Base-by-base conservation (phyloP, 202 grass and related monocot genomes). In the Eragrostis tef region DNA sequence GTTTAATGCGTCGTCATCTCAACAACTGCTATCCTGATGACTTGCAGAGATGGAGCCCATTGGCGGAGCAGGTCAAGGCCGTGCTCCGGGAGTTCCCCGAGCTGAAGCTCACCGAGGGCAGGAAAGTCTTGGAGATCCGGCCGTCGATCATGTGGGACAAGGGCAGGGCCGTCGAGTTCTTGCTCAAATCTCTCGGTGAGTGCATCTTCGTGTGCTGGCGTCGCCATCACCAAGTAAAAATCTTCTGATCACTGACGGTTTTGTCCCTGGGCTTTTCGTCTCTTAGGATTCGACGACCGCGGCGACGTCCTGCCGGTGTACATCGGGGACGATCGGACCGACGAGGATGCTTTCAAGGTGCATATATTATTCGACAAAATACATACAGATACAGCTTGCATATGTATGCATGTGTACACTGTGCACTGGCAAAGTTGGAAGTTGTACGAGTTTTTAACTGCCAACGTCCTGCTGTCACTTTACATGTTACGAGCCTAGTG, bases 321-420 rank as follows among this genome's bases (percentile, higher is more conserved):
- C 74, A 81, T 88, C 5, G 86, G 89, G 16, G 89, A 91, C 41
- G 89, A 91, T 79, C 89, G 89, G 34, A 91, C 89, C 16, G 89
- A 91, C 73, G 89, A 91, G 82, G 89, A 91, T 45, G 89, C 86
- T 85, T 91, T 91, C 81, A 91, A 91, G 88, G 94, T 97, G 86
- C 13, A 15, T 10, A 34, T 51, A 29, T 29, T 48, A 70, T 36
- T 53, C 20, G 31, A 2, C n/a, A 31, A 31, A 3, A 31, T 31
- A 31, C 29, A 31, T 31, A 31, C 29, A 31, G 1, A 56, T 41
- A 26, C 10, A 20, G 6, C 17, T 20, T 16, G 34, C 6, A 64
- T 6, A 64, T 9, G 9, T 24, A 42, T 0, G 36, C 10, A 48
- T 6, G 5, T 39, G 34, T 39, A 39, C 3, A 13, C 44, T 11